A percentile compares a stretch with the other conserved stretches of the same genome.
phyloP scores from a whole-genome alignment of 2,329 filamentous ascomycete species.

The Boeremia exigua region DNA sequence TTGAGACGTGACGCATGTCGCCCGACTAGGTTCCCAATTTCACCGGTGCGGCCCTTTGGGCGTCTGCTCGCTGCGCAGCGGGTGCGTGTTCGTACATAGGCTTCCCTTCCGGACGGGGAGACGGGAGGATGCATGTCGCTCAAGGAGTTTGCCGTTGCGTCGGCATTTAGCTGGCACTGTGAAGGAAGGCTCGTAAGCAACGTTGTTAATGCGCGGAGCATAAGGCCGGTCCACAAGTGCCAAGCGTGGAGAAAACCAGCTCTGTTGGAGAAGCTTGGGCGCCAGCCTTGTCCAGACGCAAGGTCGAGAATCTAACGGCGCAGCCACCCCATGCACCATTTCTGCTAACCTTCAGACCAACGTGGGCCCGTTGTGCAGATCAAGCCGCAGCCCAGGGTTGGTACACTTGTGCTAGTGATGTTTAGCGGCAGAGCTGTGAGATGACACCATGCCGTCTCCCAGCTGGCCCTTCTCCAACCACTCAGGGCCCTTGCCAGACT shows the following conservation, averaged over 20 bases:
- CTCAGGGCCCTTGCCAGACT: constrained; percentile 17
- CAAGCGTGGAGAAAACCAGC: constrained; percentile 9
- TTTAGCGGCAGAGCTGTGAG: constrained; percentile 31
- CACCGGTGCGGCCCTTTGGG: constrained; percentile 4
- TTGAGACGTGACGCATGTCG: constrained; percentile 11
- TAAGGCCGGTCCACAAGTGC: constrained; percentile 3
- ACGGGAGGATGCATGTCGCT: constrained; percentile 12
- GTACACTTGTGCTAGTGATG: constrained; percentile 29
- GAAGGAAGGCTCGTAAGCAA: constrained; percentile 1
- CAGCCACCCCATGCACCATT: constrained; percentile 35
- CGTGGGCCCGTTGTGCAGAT: constrained; percentile 45
- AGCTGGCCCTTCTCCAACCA: constrained; percentile 16
- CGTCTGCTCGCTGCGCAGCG: constrained; percentile 6
- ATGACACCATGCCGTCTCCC: constrained; percentile 20
- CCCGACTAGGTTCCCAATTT: constrained; percentile 8
- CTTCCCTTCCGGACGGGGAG: constrained; percentile 11
- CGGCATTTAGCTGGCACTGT: neutral
- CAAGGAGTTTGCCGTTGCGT: constrained; percentile 2
- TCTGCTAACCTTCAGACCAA: constrained; percentile 23
- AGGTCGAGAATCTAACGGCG: constrained; percentile 31
- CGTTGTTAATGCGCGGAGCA: constrained; percentile 4
- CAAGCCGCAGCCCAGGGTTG: constrained; percentile 27
- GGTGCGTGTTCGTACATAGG: neutral
- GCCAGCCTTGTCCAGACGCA: constrained; percentile 30
- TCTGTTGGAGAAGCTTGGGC: constrained; percentile 23